phyloP scores from a whole-genome alignment of 2,329 filamentous ascomycete genomes.

The Ophiocordyceps sinensis region DNA sequence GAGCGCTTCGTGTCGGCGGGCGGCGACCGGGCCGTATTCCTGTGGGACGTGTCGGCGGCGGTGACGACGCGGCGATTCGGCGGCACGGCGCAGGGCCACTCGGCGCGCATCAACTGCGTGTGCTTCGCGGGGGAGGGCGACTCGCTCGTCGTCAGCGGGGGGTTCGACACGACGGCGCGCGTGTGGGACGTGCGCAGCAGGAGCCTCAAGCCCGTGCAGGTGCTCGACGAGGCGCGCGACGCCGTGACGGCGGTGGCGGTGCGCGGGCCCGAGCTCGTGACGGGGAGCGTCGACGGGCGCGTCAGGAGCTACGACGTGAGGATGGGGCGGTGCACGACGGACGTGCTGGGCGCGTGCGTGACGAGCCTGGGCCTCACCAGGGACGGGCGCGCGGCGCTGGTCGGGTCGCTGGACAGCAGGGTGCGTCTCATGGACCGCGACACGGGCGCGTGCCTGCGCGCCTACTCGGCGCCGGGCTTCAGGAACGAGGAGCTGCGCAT shows the following conservation, averaged over 20 bases:
- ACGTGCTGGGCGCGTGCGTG: conserved; percentile 57
- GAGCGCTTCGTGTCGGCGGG: conserved; percentile 74
- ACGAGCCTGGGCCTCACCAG: conserved; percentile 59
- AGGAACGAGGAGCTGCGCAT: conserved; percentile 60
- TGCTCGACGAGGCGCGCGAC: conserved; percentile 59
- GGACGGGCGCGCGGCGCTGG: conserved; percentile 61
- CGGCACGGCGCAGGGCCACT: conserved; percentile 44
- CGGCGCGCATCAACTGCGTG: conserved; percentile 62
- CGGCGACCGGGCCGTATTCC: conserved; percentile 79
- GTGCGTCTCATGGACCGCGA: conserved; percentile 69
- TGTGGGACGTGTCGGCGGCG: conserved; percentile 84
- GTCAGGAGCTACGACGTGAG: conserved; percentile 72
- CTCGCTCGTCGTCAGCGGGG: conserved; percentile 55
- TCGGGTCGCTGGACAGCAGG: conserved; percentile 61
- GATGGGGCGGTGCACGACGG: conserved; percentile 54
- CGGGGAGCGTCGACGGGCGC: conserved; percentile 72
- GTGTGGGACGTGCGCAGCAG: conserved; percentile 55
- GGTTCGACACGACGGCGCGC: conserved; percentile 61
- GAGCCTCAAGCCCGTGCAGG: conserved; percentile 52
- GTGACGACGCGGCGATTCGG: conserved; percentile 63
- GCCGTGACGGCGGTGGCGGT: conserved; percentile 40
- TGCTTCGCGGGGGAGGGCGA: conserved; percentile 66
- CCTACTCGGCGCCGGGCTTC: conserved; percentile 45
- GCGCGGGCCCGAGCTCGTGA: conserved; percentile 44
- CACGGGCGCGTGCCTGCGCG: conserved; percentile 58